Percentiles rank a stretch among this genome's conserved stretches.
phyloP scores from a whole-genome alignment of 2,329 filamentous ascomycete species.

The Ceratocystis smalleyi region DNA sequence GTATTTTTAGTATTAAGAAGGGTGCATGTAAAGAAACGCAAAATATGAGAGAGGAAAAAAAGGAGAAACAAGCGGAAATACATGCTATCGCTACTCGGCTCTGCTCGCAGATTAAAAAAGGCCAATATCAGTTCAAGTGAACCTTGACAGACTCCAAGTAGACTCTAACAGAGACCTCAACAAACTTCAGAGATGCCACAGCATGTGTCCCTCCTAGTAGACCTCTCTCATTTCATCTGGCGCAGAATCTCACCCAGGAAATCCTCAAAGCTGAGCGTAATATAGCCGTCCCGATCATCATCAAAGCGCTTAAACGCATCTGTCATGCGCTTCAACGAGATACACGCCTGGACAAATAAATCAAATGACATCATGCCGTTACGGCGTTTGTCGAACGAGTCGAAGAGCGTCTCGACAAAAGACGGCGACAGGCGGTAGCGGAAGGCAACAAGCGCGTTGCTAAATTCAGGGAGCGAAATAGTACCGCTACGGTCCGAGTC shows the following conservation, averaged over 20 bases:
- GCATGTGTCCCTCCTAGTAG: not conserved
- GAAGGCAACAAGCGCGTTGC: conserved; percentile 79
- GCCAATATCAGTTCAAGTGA: not conserved
- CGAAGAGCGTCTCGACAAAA: conserved; percentile 75
- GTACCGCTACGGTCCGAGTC: conserved; percentile 75
- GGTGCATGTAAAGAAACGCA: not conserved
- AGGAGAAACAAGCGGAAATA: not conserved
- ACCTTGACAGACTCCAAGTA: not conserved
- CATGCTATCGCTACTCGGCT: too few species aligned
- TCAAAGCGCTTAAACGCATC: conserved; percentile 99
- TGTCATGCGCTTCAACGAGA: conserved; percentile 93
- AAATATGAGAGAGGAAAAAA: not conserved
- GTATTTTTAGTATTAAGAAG: not conserved
- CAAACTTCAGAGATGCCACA: too few species aligned
- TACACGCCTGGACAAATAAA: conserved; percentile 93
- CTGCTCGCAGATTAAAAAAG: not conserved
- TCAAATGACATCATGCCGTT: conserved; percentile 75
- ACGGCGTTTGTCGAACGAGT: conserved; percentile 67
- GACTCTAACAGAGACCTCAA: not conserved
- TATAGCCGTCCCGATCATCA: conserved; percentile 87
- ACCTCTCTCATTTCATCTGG: conserved; percentile 35
- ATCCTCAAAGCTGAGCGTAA: conserved; percentile 68
- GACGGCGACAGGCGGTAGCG: conserved; percentile 75
- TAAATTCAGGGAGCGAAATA: conserved; percentile 76
- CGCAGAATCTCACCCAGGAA: conserved; percentile 55